phyloP scores from a whole-genome alignment of 768 basidiomycete species.

The Kwoniella heveanensis region DNA sequence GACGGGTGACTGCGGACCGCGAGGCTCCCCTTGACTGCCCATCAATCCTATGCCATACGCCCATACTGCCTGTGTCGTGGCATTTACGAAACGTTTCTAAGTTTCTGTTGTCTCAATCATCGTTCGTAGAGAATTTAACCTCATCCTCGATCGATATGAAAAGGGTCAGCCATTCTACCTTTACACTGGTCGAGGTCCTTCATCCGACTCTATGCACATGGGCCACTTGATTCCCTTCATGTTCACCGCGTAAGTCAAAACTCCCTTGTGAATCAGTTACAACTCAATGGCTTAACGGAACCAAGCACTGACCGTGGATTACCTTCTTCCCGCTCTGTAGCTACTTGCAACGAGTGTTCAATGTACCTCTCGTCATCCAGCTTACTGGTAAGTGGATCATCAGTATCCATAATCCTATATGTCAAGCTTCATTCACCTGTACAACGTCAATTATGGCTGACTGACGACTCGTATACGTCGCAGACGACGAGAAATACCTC shows the following conservation, averaged over 20 bases:
- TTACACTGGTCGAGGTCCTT: conserved; percentile 96
- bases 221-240: conserved; percentile 97
- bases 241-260: conserved; percentile 90
- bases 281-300: too few species aligned
- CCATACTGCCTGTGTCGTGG: too few species aligned
- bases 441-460: background rate
- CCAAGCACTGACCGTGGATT: too few species aligned
- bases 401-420: too few species aligned
- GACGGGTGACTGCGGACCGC: conserved; percentile 8
- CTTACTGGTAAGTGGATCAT: conserved; percentile 69
- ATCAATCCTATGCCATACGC: too few species aligned
- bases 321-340: too few species aligned
- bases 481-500: conserved; percentile 96
- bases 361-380: conserved; percentile 91
- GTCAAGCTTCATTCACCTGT: too few species aligned
- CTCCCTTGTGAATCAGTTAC: too few species aligned
- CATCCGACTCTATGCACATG: conserved; percentile 94
- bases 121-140: conserved; percentile 80
- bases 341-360: conserved; percentile 95
- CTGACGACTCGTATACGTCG: background rate
- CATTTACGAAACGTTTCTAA: too few species aligned
- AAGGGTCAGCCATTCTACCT: conserved; percentile 96
- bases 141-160: conserved; percentile 91
- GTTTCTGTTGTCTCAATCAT: too few species aligned
- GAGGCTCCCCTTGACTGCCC: too few species aligned